Evolutionary conservation across 768 basidiomycete species (phyloP).

Genomic region (Vararia minispora): DNA sequence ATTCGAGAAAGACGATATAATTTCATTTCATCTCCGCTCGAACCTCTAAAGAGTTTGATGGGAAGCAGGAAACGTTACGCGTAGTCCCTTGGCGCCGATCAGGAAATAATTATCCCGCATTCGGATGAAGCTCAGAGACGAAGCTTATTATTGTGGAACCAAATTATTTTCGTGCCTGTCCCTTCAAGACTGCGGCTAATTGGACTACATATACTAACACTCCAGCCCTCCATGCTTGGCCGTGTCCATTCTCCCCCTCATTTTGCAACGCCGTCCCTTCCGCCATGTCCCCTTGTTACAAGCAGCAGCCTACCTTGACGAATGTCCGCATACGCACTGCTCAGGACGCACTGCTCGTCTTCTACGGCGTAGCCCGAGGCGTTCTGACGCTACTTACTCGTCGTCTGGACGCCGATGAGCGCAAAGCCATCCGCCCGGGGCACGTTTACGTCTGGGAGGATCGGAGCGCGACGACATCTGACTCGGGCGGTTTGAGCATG

Average conservation of each 20-base stretch:
- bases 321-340: conserved; percentile 68
- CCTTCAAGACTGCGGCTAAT: too few species aligned
- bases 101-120: too few species aligned
- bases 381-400: conserved; percentile 63
- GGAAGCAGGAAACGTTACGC: too few species aligned
- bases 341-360: conserved; percentile 72
- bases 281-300: conserved; percentile 19
- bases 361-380: conserved; percentile 56
- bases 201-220: too few species aligned
- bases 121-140: too few species aligned
- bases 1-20: too few species aligned
- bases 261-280: conserved; percentile 12
- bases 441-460: conserved; percentile 62
- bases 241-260: conserved; percentile 14
- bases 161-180: too few species aligned
- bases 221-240: too few species aligned
- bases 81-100: too few species aligned
- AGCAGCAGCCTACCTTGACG: conserved; percentile 66
- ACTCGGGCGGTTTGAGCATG: conserved; percentile 70
- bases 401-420: conserved; percentile 67
- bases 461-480: conserved; percentile 56
- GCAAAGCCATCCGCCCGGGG: conserved; percentile 36
- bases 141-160: too few species aligned
- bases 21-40: too few species aligned
- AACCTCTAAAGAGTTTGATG: too few species aligned